Evolutionary conservation across 768 basidiomycete genomes (phyloP).

Genomic region (Rhodosporidiobolus sp.): DNA sequence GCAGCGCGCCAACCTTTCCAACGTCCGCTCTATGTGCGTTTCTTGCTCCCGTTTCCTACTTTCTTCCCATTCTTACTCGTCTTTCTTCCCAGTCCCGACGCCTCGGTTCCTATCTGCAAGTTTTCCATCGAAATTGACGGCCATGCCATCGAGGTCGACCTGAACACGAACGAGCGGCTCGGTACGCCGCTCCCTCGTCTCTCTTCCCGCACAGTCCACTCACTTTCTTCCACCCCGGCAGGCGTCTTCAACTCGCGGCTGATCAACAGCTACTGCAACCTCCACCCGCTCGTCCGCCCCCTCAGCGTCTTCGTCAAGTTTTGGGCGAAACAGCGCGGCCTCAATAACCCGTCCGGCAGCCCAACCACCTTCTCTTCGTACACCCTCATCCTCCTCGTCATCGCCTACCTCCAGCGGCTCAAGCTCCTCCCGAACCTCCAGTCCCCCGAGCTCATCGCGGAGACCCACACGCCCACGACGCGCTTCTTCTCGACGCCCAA

Average conservation of each 20-base stretch:
- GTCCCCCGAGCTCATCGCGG: conserved; percentile 26
- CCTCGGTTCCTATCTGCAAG: conserved; percentile 42
- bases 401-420: conserved; percentile 57
- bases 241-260: conserved; percentile 51
- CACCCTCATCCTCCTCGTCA: conserved; percentile 61
- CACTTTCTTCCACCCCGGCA: background rate
- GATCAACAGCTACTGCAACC: conserved; percentile 56
- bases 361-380: conserved; percentile 61
- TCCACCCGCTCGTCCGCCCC: conserved; percentile 51
- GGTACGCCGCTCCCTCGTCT: conserved; percentile 53
- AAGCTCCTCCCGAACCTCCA: conserved; percentile 42
- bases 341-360: conserved; percentile 54
- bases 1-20: conserved; percentile 9
- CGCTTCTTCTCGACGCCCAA: conserved; percentile 37
- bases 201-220: accelerated
- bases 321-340: conserved; percentile 60
- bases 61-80: background rate
- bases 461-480: background rate
- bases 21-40: conserved; percentile 26
- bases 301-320: conserved; percentile 57
- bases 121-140: conserved; percentile 32
- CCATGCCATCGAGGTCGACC: conserved; percentile 44
- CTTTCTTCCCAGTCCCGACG: conserved; percentile 44
- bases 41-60: background rate
- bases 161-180: conserved; percentile 64